These are phyloP conservation scores for Salvia miltiorrhiza DNA, from an alignment of 257 asterid genomes.

Conservation along the genomic window DNA sequence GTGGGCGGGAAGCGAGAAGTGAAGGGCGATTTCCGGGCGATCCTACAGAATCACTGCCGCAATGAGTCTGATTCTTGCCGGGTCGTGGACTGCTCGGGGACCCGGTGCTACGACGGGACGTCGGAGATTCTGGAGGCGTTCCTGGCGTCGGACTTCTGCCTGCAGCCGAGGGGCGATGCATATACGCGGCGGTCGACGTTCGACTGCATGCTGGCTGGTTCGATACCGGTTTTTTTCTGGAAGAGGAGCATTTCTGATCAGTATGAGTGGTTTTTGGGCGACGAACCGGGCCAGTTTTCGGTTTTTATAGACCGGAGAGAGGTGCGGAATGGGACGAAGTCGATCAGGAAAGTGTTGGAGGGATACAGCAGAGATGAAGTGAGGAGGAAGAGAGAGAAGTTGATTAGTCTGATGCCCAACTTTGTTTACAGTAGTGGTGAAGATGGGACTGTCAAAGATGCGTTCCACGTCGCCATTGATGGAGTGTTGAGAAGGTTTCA, in stretches of 20 bases:
- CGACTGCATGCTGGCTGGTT: conserved; percentile 69
- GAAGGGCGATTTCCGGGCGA: conserved; percentile 39
- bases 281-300: conserved; percentile 35
- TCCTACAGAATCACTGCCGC: conserved; percentile 35
- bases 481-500: conserved; percentile 43
- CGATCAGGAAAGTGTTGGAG: conserved; percentile 43
- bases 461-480: conserved; percentile 53
- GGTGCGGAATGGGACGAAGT: conserved; percentile 37
- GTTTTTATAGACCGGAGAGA: conserved; percentile 45
- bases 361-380: conserved; percentile 39
- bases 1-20: conserved; percentile 46
- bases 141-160: conserved; percentile 44
- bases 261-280: conserved; percentile 45
- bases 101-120: conserved; percentile 48
- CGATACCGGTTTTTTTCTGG: conserved; percentile 67
- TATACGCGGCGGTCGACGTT: conserved; percentile 49
- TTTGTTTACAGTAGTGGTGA: conserved; percentile 28
- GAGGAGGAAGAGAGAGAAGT: conserved; percentile 41
- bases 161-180: conserved; percentile 61
- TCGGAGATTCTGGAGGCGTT: conserved; percentile 46
- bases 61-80: conserved; percentile 43
- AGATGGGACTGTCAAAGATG: conserved; percentile 28
- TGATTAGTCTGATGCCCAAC: conserved; percentile 38
- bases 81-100: conserved; percentile 50
- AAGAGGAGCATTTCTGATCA: conserved; percentile 40